Evolutionary conservation across 805 yeast genomes (phyloP).

Genomic region (Cyberlindnera meyerae): DNA sequence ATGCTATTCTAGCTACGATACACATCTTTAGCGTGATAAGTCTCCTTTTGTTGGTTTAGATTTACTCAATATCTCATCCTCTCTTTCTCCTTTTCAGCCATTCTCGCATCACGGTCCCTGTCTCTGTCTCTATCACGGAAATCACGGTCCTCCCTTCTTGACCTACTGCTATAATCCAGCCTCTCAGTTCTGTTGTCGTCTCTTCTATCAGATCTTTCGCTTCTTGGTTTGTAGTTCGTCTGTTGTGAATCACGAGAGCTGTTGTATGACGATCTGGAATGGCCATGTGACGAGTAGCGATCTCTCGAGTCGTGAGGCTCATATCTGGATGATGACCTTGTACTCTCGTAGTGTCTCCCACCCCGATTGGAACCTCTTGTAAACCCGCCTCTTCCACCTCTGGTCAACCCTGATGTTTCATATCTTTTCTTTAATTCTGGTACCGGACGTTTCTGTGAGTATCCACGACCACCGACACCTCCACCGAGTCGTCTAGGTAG

Average conservation of each 20-base stretch:
- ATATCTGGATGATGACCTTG: constrained; percentile 10
- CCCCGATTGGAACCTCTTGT: too few relatives aligned
- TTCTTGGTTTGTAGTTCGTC: constrained; percentile 8
- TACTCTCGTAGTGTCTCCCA: not conserved
- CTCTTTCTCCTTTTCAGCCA: constrained; percentile 19
- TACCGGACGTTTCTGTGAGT: constrained; percentile 33
- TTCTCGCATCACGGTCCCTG: constrained; percentile 19
- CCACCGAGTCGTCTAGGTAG: constrained; percentile 80
- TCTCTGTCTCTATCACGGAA: constrained; percentile 24
- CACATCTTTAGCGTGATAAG: too few relatives aligned
- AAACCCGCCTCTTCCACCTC: constrained; percentile 1
- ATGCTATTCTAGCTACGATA: too few relatives aligned
- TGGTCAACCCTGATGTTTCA: too few relatives aligned
- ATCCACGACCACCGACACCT: constrained; percentile 84
- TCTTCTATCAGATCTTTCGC: constrained; percentile 8
- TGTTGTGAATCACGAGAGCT: not conserved
- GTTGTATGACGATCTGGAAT: not conserved
- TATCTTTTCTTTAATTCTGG: constrained; percentile 12
- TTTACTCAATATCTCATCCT: constrained; percentile 11
- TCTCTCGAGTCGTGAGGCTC: constrained; percentile 11
- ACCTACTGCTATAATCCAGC: constrained; percentile 22
- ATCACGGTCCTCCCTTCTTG: constrained; percentile 21
- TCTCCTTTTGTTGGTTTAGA: too few relatives aligned
- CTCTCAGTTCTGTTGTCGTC: constrained; percentile 16
- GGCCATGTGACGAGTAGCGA: not conserved